Percentiles rank a stretch among this genome's conserved stretches.
Evolutionary conservation across 441 rosid genomes (phyloP).

Genomic region (Erodium trifolium): DNA sequence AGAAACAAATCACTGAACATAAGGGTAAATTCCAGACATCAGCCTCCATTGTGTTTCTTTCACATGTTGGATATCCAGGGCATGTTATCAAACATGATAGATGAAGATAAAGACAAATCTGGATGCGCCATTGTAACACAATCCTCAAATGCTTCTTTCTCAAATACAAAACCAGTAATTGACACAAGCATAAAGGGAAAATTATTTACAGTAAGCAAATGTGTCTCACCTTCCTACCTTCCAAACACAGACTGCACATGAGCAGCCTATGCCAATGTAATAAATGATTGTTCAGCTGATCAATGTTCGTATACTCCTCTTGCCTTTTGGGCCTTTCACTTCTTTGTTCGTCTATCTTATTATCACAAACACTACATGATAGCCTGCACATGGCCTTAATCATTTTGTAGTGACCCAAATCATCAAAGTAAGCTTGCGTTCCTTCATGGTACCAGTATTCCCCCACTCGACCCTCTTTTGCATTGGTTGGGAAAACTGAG

Average conservation of each 20-base stretch:
- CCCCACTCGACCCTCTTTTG: conserved; percentile 29
- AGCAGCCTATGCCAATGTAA: conserved; percentile 27
- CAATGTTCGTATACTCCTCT: conserved; percentile 26
- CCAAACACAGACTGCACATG: conserved; percentile 33
- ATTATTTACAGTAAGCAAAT: conserved; percentile 1
- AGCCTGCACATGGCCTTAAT: conserved; percentile 37
- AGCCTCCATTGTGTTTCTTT: not conserved
- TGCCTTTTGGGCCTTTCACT: conserved; percentile 22
- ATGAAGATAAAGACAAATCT: not conserved
- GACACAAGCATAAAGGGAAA: not conserved
- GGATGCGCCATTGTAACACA: not conserved
- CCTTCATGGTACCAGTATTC: conserved; percentile 34
- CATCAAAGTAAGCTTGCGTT: conserved; percentile 30
- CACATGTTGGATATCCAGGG: not conserved
- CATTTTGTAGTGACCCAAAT: conserved; percentile 31
- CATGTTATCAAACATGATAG: not conserved
- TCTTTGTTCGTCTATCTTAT: conserved; percentile 22
- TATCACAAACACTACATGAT: conserved; percentile 25
- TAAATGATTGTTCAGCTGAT: conserved; percentile 30
- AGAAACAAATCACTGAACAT: conserved; percentile 1
- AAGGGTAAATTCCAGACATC: conserved; percentile 5
- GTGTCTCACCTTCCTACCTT: conserved; percentile 32
- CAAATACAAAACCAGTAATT: not conserved
- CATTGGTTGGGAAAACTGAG: conserved; percentile 24
- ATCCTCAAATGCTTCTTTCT: not conserved